Evolutionary conservation across 768 basidiomycete genomes (phyloP).

Genomic region (Russula compacta): DNA sequence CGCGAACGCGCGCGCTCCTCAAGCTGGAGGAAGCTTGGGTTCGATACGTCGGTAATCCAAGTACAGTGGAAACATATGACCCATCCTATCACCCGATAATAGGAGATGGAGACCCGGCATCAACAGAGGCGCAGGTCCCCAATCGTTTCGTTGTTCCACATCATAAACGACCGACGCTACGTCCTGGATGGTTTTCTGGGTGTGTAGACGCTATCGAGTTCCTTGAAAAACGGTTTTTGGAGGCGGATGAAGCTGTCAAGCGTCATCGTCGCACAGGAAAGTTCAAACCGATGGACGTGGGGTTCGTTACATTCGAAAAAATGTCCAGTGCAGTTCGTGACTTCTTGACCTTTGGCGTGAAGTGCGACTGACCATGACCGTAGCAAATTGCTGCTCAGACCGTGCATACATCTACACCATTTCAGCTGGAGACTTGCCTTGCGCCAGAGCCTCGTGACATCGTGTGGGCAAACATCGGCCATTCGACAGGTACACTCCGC

Average conservation of each 20-base stretch:
- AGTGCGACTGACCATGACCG: not conserved
- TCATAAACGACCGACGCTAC: constrained; percentile 63
- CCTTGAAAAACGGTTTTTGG: constrained; percentile 69
- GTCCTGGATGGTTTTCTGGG: constrained; percentile 62
- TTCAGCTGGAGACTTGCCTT: constrained; percentile 55
- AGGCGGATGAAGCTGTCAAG: constrained; percentile 77
- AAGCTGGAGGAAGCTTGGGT: constrained; percentile 81
- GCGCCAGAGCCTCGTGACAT: constrained; percentile 96
- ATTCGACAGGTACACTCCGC: constrained; percentile 46
- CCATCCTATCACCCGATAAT: constrained; percentile 49
- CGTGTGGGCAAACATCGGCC: constrained; percentile 85
- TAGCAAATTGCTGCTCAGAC: constrained; percentile 86
- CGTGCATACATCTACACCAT: constrained; percentile 63
- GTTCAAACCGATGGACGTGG: constrained; percentile 74
- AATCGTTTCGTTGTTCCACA: constrained; percentile 63
- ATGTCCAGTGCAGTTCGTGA: constrained; percentile 78
- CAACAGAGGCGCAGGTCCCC: constrained; percentile 41
- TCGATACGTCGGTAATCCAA: constrained; percentile 90
- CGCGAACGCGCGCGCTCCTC: constrained; percentile 70
- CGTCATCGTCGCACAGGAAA: constrained; percentile 60
- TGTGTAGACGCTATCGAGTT: constrained; percentile 88
- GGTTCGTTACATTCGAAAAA: constrained; percentile 95
- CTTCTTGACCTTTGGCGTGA: not conserved
- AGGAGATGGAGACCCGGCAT: constrained; percentile 41
- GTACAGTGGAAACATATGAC: constrained; percentile 73